Evolutionary conservation across 305 asterid species (phyloP).

Genomic region (Ajuga reptans): DNA sequence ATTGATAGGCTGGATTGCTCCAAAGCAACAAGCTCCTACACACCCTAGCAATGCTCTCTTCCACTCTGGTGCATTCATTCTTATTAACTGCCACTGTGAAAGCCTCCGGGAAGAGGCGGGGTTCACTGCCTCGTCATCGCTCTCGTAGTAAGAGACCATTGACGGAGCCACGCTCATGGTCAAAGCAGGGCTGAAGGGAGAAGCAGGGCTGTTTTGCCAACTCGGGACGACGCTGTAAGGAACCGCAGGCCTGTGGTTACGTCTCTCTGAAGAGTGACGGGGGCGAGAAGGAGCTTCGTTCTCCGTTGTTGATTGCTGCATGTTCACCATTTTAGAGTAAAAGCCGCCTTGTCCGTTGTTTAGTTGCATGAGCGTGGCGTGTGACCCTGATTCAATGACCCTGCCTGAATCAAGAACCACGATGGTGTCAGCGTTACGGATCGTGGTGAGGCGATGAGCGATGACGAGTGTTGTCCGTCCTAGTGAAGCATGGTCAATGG

Average conservation of each 20-base stretch:
- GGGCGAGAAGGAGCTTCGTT: slow-evolving; percentile 15
- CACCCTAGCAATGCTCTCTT: slow-evolving; percentile 48
- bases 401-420: slow-evolving; percentile 51
- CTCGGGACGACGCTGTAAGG: slow-evolving; percentile 26
- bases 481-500: slow-evolving; percentile 48
- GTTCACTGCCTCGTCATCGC: slow-evolving; percentile 24
- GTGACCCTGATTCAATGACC: slow-evolving; percentile 61
- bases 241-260: neutral
- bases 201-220: slow-evolving; percentile 34
- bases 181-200: slow-evolving; percentile 34
- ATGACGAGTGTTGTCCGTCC: slow-evolving; percentile 63
- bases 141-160: slow-evolving; percentile 30
- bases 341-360: slow-evolving; percentile 29
- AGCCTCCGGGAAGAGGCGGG: slow-evolving; percentile 4
- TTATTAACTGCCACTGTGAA: slow-evolving; percentile 38
- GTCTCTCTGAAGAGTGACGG: neutral
- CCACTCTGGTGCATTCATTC: slow-evolving; percentile 59
- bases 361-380: slow-evolving; percentile 42
- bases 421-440: slow-evolving; percentile 43
- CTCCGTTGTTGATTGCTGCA: slow-evolving; percentile 38
- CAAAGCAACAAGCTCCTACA: slow-evolving; percentile 37
- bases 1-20: slow-evolving; percentile 47
- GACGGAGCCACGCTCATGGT: slow-evolving; percentile 30
- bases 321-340: slow-evolving; percentile 44
- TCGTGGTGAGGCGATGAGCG: slow-evolving; percentile 65